Base-by-base conservation (phyloP, 2,329 filamentous ascomycete species). In the Diaporthe citrichinensis region DNA sequence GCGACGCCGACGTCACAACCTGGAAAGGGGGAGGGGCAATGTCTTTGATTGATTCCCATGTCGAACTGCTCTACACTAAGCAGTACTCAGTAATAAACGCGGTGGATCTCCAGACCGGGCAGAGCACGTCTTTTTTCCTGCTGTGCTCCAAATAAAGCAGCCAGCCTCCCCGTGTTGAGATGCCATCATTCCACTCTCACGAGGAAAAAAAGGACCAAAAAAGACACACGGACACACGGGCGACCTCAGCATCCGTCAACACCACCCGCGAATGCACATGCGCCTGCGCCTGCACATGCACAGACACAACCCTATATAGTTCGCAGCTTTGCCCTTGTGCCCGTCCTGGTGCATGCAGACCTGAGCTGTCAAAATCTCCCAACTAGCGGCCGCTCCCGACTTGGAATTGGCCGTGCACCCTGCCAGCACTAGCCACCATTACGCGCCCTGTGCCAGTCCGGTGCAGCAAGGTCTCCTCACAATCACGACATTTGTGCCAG, bases 31-130 rank as follows among this genome's bases (percentile, higher is more conserved):
- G 65, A 69, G 65, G 65, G 65, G 65, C 65, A 69, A 69, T 55
- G 65, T 69, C 65, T 69, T 69, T 41, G 49, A 46, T 69, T 69
- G 65, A 69, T 69, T 69, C 49, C 65, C 65, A 41, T 69, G 65
- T 41, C 65, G 8, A n/a, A n/a, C 44, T 36, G 44, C 28, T 17
- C 53, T 57, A 34, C 39, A 23, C 36, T 4, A 9, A 36, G 31
- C 34, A 39, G 34, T 25, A 41, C 57, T 7, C 57, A 61, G 57
- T 61, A 41, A 25, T 41, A 2, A 61, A 41, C 34, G 4, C 23
- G 57, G 57, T 61, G 58, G 58, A 61, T 61, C 58, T 44, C 10
- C 34, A 59, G 34, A 39, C 57, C 31, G 57, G 58, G n/a, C 58
- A 61, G 58, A 41, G 39, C 59, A 62, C 39, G 59, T 62, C 39